Conservation (phyloP, 176 grass and related monocot species). For the Eragrostis curvula region DNA sequence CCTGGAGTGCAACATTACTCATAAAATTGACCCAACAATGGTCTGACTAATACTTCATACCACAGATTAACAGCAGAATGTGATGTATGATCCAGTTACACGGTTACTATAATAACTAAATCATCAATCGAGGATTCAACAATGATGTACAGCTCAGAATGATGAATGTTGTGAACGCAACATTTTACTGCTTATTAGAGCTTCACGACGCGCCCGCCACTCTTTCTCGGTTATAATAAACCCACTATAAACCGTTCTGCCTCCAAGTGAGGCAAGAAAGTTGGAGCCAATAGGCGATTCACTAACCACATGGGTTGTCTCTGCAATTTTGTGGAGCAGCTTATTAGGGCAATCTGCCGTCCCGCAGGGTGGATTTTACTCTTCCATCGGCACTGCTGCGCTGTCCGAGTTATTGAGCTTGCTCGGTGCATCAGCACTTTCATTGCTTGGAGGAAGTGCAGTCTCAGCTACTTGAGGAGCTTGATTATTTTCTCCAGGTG, state of each 20-base stretch:
- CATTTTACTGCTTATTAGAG: neutral
- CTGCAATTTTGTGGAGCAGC: slow-evolving; percentile 50
- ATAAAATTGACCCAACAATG: neutral
- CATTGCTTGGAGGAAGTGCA: slow-evolving; percentile 43
- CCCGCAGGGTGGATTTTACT: slow-evolving; percentile 23
- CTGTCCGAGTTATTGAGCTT: slow-evolving; percentile 38
- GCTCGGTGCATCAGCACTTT: slow-evolving; percentile 24
- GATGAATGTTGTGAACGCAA: slow-evolving; percentile 11
- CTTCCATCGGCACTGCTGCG: slow-evolving; percentile 31
- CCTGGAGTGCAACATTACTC: neutral
- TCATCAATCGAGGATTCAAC: neutral
- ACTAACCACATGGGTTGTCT: slow-evolving; percentile 50
- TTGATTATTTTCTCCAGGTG: slow-evolving; percentile 40
- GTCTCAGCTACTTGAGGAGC: slow-evolving; percentile 35
- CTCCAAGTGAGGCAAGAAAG: slow-evolving; percentile 64
- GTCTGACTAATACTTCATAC: slow-evolving; percentile 10
- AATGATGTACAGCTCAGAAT: slow-evolving; percentile 26
- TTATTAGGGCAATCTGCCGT: slow-evolving; percentile 46
- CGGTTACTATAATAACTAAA: neutral
- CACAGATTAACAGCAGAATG: slow-evolving; percentile 12
- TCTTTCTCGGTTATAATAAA: slow-evolving; percentile 38
- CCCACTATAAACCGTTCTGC: slow-evolving; percentile 49
- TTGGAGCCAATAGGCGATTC: slow-evolving; percentile 66
- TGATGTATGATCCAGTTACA: slow-evolving; percentile 16
- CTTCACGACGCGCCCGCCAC: neutral